phyloP scores from a whole-genome alignment of 2,329 filamentous ascomycete species.

The Penicillium sp. region DNA sequence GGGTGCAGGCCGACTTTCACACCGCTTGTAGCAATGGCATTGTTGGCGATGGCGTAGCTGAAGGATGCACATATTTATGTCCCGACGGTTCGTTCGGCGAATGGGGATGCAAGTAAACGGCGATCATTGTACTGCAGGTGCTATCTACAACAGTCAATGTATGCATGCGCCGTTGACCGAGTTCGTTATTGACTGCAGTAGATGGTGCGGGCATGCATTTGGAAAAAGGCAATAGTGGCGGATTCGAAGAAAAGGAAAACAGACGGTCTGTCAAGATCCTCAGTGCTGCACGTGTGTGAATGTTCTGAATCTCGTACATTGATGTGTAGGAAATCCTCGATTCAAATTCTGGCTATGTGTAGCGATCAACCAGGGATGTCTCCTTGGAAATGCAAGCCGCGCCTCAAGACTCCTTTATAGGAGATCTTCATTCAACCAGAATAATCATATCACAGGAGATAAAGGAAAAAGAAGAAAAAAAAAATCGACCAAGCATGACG shows the following conservation, averaged over 20 bases:
- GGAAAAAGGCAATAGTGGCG: neutral
- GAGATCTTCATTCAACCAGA: neutral
- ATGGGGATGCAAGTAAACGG: neutral
- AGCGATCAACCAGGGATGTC: slow-evolving; percentile 10
- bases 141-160: neutral
- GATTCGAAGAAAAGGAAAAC: neutral
- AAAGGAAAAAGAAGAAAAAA: neutral
- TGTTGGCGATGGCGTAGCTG: neutral
- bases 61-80: neutral
- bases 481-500: neutral
- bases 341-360: neutral
- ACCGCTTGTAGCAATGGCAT: slow-evolving; percentile 4
- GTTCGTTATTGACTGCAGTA: neutral
- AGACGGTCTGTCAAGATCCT: neutral
- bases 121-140: neutral
- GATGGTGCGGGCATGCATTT: neutral
- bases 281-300: neutral
- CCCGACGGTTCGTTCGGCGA: neutral
- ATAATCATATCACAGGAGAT: neutral
- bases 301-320: neutral
- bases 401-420: slow-evolving; percentile 4
- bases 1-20: neutral
- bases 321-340: neutral
- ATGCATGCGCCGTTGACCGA: slow-evolving; percentile 13
- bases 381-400: slow-evolving; percentile 8